Percentiles rank a stretch among this genome's conserved stretches.
phyloP scores from a whole-genome alignment of 2,329 filamentous ascomycete genomes.

The Aspergillus fijiensis region DNA sequence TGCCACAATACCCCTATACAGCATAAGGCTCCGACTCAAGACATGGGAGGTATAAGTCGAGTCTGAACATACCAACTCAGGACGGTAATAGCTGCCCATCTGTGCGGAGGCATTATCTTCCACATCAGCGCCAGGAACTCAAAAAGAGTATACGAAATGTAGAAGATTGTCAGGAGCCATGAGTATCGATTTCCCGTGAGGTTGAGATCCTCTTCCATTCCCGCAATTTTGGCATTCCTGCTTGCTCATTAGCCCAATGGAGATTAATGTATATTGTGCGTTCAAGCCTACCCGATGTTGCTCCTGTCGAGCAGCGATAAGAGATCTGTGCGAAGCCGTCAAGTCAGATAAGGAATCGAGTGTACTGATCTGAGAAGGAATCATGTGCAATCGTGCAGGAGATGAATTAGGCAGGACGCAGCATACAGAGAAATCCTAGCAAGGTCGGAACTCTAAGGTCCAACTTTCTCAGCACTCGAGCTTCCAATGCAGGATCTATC shows the following conservation, averaged over 20 bases:
- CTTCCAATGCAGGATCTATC: slow-evolving; percentile 39
- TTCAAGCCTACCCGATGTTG: slow-evolving; percentile 47
- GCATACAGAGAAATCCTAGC: slow-evolving; percentile 42
- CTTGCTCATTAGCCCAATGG: slow-evolving; percentile 8
- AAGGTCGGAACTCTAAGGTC: slow-evolving; percentile 37
- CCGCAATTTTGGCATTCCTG: slow-evolving; percentile 56
- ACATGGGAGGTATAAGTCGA: slow-evolving; percentile 7
- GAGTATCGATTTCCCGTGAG: slow-evolving; percentile 50
- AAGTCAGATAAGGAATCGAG: not conserved
- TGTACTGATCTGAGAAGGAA: not conserved
- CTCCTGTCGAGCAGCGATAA: slow-evolving; percentile 51
- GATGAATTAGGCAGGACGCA: not conserved
- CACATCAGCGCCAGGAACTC: slow-evolving; percentile 47
- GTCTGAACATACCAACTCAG: slow-evolving; percentile 40
- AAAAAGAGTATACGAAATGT: slow-evolving; percentile 50
- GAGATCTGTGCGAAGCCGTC: slow-evolving; percentile 36
- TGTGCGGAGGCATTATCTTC: slow-evolving; percentile 44
- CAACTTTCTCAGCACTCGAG: slow-evolving; percentile 38
- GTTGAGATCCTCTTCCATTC: slow-evolving; percentile 52
- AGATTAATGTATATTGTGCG: not conserved
- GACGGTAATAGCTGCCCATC: slow-evolving; percentile 46
- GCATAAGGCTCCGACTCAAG: slow-evolving; percentile 13
- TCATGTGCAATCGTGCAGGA: not conserved
- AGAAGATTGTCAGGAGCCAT: slow-evolving; percentile 56
- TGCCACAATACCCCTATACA: slow-evolving; percentile 46